These are phyloP conservation scores for Saccharomyces hybrid DNA, from an alignment of 1,139 yeast species.

Conservation along the genomic window DNA sequence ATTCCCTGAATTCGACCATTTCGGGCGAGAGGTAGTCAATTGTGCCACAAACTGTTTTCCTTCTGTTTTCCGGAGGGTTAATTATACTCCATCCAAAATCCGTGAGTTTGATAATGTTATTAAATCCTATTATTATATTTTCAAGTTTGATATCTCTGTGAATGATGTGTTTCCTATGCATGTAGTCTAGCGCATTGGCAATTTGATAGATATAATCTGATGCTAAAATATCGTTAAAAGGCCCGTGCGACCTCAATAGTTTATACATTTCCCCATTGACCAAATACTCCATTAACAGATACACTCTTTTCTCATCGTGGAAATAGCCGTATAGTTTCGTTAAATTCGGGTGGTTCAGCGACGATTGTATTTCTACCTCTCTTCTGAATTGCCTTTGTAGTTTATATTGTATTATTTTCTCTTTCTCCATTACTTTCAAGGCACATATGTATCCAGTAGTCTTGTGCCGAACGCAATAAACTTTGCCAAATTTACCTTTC, in stretches of 20 bases:
- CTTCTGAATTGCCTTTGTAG: conserved; percentile 84
- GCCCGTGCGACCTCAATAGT: conserved; percentile 51
- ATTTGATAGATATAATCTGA: conserved; percentile 77
- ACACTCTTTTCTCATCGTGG: conserved; percentile 70
- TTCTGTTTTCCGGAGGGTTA: conserved; percentile 41
- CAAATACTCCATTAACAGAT: conserved; percentile 76
- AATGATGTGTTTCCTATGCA: conserved; percentile 71
- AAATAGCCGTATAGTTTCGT: conserved; percentile 81
- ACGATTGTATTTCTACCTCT: conserved; percentile 85
- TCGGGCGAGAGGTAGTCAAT: conserved; percentile 93
- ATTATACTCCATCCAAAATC: conserved; percentile 97
- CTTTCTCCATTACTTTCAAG: conserved; percentile 80
- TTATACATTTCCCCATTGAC: conserved; percentile 83
- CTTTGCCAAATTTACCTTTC: conserved; percentile 88
- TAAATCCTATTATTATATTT: conserved; percentile 66
- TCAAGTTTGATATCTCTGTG: conserved; percentile 94
- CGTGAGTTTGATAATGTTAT: conserved; percentile 69
- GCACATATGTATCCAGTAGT: conserved; percentile 77
- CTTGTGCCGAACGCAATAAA: conserved; percentile 78
- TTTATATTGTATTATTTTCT: conserved; percentile 63
- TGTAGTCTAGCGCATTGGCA: conserved; percentile 65
- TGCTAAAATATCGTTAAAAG: conserved; percentile 66
- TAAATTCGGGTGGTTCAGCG: conserved; percentile 67
- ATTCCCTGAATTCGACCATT: conserved; percentile 78
- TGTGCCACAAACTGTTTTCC: conserved; percentile 91